Base-by-base conservation (phyloP, 1,284 basidiomycete species). In the Gastroboletus turbinatus region DNA sequence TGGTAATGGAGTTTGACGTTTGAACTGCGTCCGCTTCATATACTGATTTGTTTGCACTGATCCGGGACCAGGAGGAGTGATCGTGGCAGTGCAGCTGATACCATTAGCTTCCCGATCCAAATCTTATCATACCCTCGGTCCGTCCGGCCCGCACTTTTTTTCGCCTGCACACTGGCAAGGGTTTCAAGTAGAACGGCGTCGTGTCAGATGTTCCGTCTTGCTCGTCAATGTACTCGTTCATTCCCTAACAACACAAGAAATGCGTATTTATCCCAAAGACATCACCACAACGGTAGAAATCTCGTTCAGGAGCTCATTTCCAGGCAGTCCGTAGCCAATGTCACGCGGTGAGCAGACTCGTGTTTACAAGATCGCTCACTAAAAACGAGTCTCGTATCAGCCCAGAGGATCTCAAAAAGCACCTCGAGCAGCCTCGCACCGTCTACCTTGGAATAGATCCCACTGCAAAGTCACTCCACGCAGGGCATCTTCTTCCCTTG, bases 371-470 rank as follows among this genome's bases (percentile, higher is more conserved):
- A 17, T n/a, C 17, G 3, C 19, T 39, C 52, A 19, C 56, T 54
- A 29, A 64, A 43, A 19, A 10, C 6, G 42, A 4, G 14, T 35
- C 42, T n/a, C 23, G 54, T 21, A n/a, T 39, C 50, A 70, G 68
- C 25, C 67, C 55, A 47, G 60, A 62, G 30, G 68, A 66, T 11
- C 61, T 70, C 21, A n/a, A 42, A 17, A 58, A 54, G n/a, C 72
- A 73, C 42, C 63, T 79, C 16, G 58, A 66, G 36, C 64, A 61
- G 50, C 58, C 68, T 46, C 83, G 81, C 58, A 85, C 84, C 0
- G 81, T 96, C 17, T 99, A 99, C 69, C 80, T 87, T 14, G 96
- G 96, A 38, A 83, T 98, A 48, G 97, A 99, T 71, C 97, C 97
- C 0, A 94, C 94, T 1, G 96, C 96, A 1, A 77, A 76, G 32